phyloP scores from a whole-genome alignment of 192 early-diverging fungal genomes.

The Pilobolus umbonatus region DNA sequence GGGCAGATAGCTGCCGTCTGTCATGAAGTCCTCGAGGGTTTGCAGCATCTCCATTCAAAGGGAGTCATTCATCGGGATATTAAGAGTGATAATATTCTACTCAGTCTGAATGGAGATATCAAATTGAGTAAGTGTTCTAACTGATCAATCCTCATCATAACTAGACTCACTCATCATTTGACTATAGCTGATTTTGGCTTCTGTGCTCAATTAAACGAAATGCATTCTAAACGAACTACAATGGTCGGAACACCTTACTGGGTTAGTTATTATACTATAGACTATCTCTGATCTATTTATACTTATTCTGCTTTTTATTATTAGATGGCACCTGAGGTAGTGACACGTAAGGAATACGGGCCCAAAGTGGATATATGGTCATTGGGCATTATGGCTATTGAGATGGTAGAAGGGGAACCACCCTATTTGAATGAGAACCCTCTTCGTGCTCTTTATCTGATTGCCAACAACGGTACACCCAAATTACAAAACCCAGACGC shows the following conservation, averaged over 20 bases:
- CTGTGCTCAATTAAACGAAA: conserved; percentile 73
- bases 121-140: conserved; percentile 57
- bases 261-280: conserved; percentile 26
- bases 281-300: neutral
- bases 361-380: conserved; percentile 96
- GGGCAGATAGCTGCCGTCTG: conserved; percentile 84
- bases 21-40: conserved; percentile 66
- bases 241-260: conserved; percentile 93
- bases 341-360: conserved; percentile 86
- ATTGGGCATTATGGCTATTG: conserved; percentile 96
- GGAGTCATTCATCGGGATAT: conserved; percentile 86
- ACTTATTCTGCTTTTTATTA: neutral
- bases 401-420: conserved; percentile 97
- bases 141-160: neutral
- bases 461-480: conserved; percentile 93
- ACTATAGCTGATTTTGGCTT: conserved; percentile 81
- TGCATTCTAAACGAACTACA: conserved; percentile 72
- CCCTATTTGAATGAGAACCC: conserved; percentile 96
- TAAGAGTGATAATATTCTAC: conserved; percentile 80
- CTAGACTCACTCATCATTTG: neutral
- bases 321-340: conserved; percentile 96
- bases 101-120: conserved; percentile 62
- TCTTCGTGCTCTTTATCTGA: conserved; percentile 83
- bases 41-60: conserved; percentile 71
- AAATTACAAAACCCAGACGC: conserved; percentile 83